A percentile compares a stretch with the other conserved stretches of the same genome.
phyloP scores from a whole-genome alignment of 306 rosid species.

The Astragalus glycyphyllos region DNA sequence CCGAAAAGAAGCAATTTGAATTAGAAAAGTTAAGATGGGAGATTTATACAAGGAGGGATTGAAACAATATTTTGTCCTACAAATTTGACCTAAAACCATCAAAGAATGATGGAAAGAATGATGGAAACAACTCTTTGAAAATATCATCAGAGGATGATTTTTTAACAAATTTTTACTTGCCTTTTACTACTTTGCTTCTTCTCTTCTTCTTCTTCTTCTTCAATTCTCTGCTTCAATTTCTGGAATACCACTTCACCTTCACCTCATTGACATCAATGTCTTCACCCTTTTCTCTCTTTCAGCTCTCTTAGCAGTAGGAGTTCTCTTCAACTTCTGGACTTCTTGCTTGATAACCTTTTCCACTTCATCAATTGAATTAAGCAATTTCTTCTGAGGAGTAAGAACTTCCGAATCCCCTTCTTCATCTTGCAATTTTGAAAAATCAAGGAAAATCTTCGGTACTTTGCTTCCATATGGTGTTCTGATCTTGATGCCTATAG shows the following conservation, averaged over 20 bases:
- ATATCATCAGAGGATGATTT: constrained; percentile 64
- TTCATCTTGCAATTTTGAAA: constrained; percentile 42
- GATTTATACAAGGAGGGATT: constrained; percentile 48
- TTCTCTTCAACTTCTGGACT: constrained; percentile 63
- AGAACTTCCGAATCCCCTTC: constrained; percentile 56
- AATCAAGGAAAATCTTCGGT: constrained; percentile 49
- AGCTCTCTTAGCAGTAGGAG: constrained; percentile 74
- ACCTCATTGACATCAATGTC: constrained; percentile 90
- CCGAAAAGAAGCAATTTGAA: too few relatives aligned
- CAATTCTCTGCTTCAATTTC: too few relatives aligned
- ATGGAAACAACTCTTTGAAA: too few relatives aligned
- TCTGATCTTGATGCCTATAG: constrained; percentile 25
- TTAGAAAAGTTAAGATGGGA: too few relatives aligned
- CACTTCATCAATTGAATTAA: constrained; percentile 68
- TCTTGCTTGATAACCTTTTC: constrained; percentile 78
- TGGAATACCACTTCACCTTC: too few relatives aligned
- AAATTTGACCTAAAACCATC: constrained; percentile 47
- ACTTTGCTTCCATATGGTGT: constrained; percentile 41
- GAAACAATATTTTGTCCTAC: background rate
- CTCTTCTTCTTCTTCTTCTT: too few relatives aligned
- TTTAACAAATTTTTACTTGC: too few relatives aligned
- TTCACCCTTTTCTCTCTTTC: constrained; percentile 73
- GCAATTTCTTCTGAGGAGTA: constrained; percentile 81
- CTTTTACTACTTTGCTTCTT: too few relatives aligned
- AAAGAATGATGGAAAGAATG: constrained; percentile 56